Evolutionary conservation across 1,284 basidiomycete species (phyloP), one percentile per base, ranked within the genome.

Genomic region (Sporisorium exsertum): DNA sequence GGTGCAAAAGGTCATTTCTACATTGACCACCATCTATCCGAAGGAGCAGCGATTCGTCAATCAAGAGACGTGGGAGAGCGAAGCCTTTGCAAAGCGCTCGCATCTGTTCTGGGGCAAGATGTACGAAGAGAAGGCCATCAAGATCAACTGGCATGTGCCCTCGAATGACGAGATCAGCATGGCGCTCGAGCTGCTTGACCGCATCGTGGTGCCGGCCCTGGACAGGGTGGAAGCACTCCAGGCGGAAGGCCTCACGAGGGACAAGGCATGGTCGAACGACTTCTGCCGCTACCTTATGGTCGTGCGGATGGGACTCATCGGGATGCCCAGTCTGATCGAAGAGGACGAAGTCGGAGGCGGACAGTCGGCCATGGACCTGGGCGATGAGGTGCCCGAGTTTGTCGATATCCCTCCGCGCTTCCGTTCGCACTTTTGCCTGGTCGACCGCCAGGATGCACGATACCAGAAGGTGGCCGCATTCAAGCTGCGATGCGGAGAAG

Each of bases 111-210:
- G 95, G 95, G 95, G 95, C 29, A 90, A 90, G 70, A 87, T 93
- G 64, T 95, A 93, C 86, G 90, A 92, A 61, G 88, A 91, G 8
- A 89, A 91, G 74, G 92, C 97, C 58, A 91, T 95, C 53, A 89
- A 91, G 68, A 89, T 96, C 24, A 90, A 93, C 68, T 99, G 97
- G 96, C 94, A 96, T 68, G 91, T 92, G 20, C 92, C 94, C 5
- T 90, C 88, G 18, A 78, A 86, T 1, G 90, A 89, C 26, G 95
- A 99, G 86, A 90, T 98, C 69, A 89, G 89, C 35, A 93, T 97
- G 83, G 91, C 92, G 2, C 86, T 98, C 47, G 91, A 94, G 64
- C 88, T 96, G 20, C 86, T 96, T 22, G 90, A 93, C 59, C 87
- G 89, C 49, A 88, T 95, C 16, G 90, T 90, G 27, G 86, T 88